These are phyloP conservation scores for Saturnispora diversa DNA, from an alignment of 805 yeast species.

Conservation along the genomic window DNA sequence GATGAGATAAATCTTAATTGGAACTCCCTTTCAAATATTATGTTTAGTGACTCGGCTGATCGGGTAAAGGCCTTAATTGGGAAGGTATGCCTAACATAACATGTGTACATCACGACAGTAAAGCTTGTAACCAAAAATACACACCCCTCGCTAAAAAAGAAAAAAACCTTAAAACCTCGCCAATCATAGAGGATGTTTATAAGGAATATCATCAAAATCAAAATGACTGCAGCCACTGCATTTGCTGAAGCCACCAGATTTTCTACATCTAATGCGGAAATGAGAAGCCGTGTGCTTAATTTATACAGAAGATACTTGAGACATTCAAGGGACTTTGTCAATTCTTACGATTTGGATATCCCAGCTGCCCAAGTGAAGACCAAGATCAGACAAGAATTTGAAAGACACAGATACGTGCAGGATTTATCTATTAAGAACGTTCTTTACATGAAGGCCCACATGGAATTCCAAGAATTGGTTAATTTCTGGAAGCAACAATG, in stretches of 20 bases:
- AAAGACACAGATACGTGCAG: slow-evolving; percentile 66
- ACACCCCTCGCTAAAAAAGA: too few species aligned
- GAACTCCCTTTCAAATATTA: too few species aligned
- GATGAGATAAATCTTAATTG: too few species aligned
- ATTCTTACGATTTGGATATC: slow-evolving; percentile 64
- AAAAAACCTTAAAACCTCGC: too few species aligned
- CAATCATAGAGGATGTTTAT: neutral
- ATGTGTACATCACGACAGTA: too few species aligned
- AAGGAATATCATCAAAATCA: neutral
- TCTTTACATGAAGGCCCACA: slow-evolving; percentile 72
- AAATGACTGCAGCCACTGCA: slow-evolving; percentile 64
- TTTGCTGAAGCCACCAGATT: slow-evolving; percentile 76
- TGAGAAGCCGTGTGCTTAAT: slow-evolving; percentile 55
- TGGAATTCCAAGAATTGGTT: slow-evolving; percentile 83
- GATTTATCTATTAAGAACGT: slow-evolving; percentile 61
- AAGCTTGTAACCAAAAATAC: too few species aligned
- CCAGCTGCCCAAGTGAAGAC: slow-evolving; percentile 75
- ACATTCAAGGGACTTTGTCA: slow-evolving; percentile 42
- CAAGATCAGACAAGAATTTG: slow-evolving; percentile 82
- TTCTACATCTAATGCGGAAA: slow-evolving; percentile 51
- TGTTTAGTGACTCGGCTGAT: too few species aligned
- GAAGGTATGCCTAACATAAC: too few species aligned
- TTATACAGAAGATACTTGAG: slow-evolving; percentile 68
- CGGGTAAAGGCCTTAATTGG: too few species aligned
- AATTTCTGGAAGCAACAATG: slow-evolving; percentile 89